Evolutionary conservation across 2,329 filamentous ascomycete genomes (phyloP), one percentile per base, ranked within the genome.

Genomic region (Xylaria hypoxylon): DNA sequence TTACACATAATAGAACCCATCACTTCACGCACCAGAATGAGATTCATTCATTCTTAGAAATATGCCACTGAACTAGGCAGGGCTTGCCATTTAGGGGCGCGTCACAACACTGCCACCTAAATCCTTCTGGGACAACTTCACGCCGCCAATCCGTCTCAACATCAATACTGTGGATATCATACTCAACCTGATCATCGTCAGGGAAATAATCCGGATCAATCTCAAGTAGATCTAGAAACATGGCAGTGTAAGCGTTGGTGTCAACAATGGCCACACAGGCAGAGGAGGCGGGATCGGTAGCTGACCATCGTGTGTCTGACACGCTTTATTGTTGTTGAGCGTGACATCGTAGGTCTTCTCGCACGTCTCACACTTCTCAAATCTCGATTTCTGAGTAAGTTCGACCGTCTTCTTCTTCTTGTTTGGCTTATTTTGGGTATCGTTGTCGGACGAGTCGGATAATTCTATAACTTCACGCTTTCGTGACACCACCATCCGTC

Each of bases 101-200:
- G 1, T 65, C 58, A 45, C 68, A 67, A 24, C 66, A 70, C 33
- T 44, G 13, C 64, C 62, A 70, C 7, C 19, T 47, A 10, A 67
- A 67, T 19, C 66, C 60, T 40, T 70, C 58, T 3, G 64, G 64
- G 8, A 15, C 55, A 22, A 15, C 26, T 28, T 69, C 22, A 35
- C 60, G 57, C 8, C 67, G 62, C 61, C 62, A 70, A 31, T 70
- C 67, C n/a, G 61, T 65, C n/a, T 65, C 1, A 24, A 47, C 11
- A 45, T 67, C 45, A 31, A 67, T 52, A 5, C 8, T 8, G 5
- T 33, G 1, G 3, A 6, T 11, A 2, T 45, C 11, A 47, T 68
- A 59, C 5, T 10, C 0, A 2, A 65, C 22, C 1, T 67, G 17
- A 55, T 70, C 64, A 13, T 70, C 67, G 17, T 69, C 67, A 3